Evolutionary conservation across 2,329 filamentous ascomycete genomes (phyloP), one percentile per base, ranked within the genome.

Genomic region (Fusarium sp.): DNA sequence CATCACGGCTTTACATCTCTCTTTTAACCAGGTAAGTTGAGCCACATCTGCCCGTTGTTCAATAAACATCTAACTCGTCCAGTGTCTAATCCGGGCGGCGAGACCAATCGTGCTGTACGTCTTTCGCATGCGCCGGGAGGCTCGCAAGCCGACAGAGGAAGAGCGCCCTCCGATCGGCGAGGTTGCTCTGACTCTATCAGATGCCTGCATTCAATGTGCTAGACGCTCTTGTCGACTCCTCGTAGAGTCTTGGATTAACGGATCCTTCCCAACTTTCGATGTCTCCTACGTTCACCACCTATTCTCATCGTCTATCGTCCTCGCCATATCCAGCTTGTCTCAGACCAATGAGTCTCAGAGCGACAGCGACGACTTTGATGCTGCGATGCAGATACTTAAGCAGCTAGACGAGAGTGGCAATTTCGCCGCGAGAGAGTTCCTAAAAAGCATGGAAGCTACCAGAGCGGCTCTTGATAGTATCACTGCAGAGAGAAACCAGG

Each of bases 251-350:
- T 86, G 85, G 85, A 81, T 85, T 1, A 80, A 84, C 41, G 85
- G 85, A 5, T 81, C 83, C 0, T 85, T 86, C 61, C 76, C 81
- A 1, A 85, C 81, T 0, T 85, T 86, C 56, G 85, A 86, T 63
- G 85, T 84, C 71, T 83, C 83, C 52, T 80, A 82, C 75, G 82
- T 82, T 0, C 84, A 85, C 58, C 85, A 85, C 69, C 81, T 86
- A 13, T 86, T 86, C 76, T 85, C 84, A 0, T 80, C 84, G 0
- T 79, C 83, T 4, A 84, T 81, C 1, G 80, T 85, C n/a, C 79
- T 87, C 6, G 83, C 82, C 9, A 78, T 85, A 4, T 85, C 85
- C 8, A 83, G 81, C 50, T 73, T 85, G 0, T 75, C 84, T 0
- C 68, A 65, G 8, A 74, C 73, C 0, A 69, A 76, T 5, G 65